These are phyloP conservation scores for Exophiala alcalophila DNA, from an alignment of 2,329 filamentous ascomycete species.

Conservation along the genomic window DNA sequence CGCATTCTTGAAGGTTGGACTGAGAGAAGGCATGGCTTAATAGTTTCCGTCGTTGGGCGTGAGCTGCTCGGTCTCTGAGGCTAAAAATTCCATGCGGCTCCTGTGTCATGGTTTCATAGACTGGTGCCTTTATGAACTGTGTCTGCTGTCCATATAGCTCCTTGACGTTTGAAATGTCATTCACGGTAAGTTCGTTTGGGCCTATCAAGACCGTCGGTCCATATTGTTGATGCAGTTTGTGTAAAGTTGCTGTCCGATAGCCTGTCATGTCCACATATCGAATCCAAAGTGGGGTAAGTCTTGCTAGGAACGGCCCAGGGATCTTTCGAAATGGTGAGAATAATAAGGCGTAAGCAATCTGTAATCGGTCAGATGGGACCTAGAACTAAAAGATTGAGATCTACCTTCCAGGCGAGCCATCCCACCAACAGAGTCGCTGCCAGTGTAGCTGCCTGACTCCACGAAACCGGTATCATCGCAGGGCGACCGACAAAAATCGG, in stretches of 20 bases:
- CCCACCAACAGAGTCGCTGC: too few species aligned
- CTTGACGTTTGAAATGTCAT: slow-evolving; percentile 63
- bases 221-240: slow-evolving; percentile 52
- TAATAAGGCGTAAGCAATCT: slow-evolving; percentile 6
- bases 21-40: slow-evolving; percentile 35
- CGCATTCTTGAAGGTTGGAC: slow-evolving; percentile 38
- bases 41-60: slow-evolving; percentile 40
- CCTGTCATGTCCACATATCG: slow-evolving; percentile 2
- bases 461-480: too few species aligned
- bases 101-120: slow-evolving; percentile 14
- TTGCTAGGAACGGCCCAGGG: slow-evolving; percentile 76
- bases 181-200: slow-evolving; percentile 61
- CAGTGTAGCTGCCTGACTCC: too few species aligned
- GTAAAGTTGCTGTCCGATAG: slow-evolving; percentile 7
- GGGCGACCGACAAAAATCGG: too few species aligned
- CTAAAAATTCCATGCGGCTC: slow-evolving; percentile 13
- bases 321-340: slow-evolving; percentile 61
- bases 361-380: too few species aligned
- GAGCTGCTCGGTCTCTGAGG: slow-evolving; percentile 34
- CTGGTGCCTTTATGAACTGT: slow-evolving; percentile 16
- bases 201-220: slow-evolving; percentile 64
- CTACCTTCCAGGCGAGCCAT: too few species aligned
- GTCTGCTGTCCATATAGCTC: slow-evolving; percentile 56
- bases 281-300: slow-evolving; percentile 56
- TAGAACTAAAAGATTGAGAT: too few species aligned